phyloP scores from a whole-genome alignment of 2,329 filamentous ascomycete genomes.

The Fusarium nurragi region DNA sequence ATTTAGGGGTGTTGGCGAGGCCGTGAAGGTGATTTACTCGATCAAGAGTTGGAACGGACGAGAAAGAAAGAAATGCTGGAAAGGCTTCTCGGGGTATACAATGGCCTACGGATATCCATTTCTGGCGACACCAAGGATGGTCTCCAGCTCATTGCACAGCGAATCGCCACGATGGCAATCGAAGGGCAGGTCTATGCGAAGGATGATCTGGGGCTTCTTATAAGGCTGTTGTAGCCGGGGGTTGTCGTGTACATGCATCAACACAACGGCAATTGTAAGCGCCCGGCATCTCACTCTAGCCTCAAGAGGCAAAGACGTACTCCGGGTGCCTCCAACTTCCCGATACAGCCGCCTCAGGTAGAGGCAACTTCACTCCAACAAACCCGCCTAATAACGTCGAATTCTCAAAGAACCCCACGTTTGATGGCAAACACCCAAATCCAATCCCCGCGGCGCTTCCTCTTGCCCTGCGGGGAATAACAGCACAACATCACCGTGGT shows the following conservation, averaged over 20 bases:
- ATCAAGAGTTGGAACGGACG: not conserved
- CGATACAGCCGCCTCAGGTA: slow-evolving; percentile 1
- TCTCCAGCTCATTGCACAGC: not conserved
- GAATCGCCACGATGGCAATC: not conserved
- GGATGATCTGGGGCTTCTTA: not conserved
- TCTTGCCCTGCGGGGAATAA: slow-evolving; percentile 4
- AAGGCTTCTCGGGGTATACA: slow-evolving; percentile 11
- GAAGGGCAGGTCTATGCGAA: slow-evolving; percentile 30
- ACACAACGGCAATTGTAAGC: slow-evolving; percentile 24
- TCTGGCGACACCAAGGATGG: not conserved
- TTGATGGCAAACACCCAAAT: not conserved
- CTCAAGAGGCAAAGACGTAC: slow-evolving; percentile 1
- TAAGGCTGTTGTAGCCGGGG: slow-evolving; percentile 32
- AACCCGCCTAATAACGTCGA: not conserved
- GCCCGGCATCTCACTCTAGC: slow-evolving; percentile 3
- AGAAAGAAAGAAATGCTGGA: not conserved
- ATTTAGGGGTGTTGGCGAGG: not conserved
- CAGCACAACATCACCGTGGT: not conserved
- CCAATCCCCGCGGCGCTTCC: slow-evolving; percentile 17
- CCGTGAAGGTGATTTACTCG: too few species aligned
- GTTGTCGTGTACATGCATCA: not conserved
- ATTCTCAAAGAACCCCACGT: slow-evolving; percentile 5
- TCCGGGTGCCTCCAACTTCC: slow-evolving; percentile 29
- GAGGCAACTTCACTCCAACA: not conserved
- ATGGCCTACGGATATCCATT: slow-evolving; percentile 10